Evolutionary conservation across 768 basidiomycete species (phyloP).

Genomic region (Tremella mesenterica): DNA sequence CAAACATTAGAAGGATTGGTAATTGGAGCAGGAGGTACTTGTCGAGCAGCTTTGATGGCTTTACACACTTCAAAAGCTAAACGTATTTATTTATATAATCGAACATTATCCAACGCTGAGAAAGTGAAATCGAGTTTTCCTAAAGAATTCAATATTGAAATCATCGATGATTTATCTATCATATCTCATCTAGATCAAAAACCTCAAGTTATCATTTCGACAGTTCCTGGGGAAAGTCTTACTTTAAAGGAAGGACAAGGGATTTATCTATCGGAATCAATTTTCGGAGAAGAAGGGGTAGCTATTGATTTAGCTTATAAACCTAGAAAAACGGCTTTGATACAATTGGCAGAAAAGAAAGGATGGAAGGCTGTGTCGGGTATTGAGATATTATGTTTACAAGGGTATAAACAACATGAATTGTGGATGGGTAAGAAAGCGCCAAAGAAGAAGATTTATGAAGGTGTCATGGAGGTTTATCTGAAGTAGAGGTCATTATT

Average conservation of each 20-base stretch:
- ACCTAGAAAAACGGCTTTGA: conserved; percentile 72
- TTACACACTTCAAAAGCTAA: conserved; percentile 60
- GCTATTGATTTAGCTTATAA: conserved; percentile 93
- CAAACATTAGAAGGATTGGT: conserved; percentile 58
- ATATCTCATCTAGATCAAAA: conserved; percentile 37
- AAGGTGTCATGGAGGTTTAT: conserved; percentile 37
- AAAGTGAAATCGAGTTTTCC: conserved; percentile 63
- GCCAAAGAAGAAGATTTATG: conserved; percentile 31
- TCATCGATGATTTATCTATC: conserved; percentile 58
- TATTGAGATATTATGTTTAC: conserved; percentile 40
- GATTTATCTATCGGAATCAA: conserved; percentile 24
- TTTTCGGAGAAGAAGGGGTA: conserved; percentile 66
- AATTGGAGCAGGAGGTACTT: conserved; percentile 91
- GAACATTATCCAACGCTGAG: conserved; percentile 66
- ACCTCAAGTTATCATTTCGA: conserved; percentile 74
- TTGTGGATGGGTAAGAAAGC: conserved; percentile 40
- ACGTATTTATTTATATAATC: conserved; percentile 77
- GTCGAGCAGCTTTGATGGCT: conserved; percentile 88
- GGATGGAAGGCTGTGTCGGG: conserved; percentile 38
- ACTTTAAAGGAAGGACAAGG: conserved; percentile 46
- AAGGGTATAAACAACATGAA: conserved; percentile 41
- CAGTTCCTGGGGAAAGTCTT: conserved; percentile 61
- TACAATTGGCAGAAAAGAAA: conserved; percentile 54
- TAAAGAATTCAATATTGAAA: conserved; percentile 51
- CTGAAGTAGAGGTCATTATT: neutral